These are phyloP conservation scores for Dipsacomyces acuminosporus DNA, from an alignment of 371 early-diverging fungal genomes.

Conservation along the genomic window DNA sequence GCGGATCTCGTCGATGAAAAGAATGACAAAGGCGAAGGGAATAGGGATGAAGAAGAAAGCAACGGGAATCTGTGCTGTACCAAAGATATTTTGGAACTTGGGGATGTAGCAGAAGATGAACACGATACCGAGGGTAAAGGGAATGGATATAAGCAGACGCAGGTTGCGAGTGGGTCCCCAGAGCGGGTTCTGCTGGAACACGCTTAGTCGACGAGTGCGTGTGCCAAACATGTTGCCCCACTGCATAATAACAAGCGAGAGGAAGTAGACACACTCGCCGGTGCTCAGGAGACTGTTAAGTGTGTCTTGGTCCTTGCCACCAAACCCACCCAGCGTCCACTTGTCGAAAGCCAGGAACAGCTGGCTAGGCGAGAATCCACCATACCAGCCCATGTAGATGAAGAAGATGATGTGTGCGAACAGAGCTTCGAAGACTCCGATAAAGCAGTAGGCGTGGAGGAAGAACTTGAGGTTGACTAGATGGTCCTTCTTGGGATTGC, in stretches of 20 bases:
- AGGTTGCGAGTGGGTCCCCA: constrained; percentile 11
- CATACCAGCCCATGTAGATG: constrained; percentile 51
- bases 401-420: constrained; percentile 61
- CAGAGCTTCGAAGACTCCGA: constrained; percentile 58
- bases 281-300: constrained; percentile 49
- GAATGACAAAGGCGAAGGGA: constrained; percentile 48
- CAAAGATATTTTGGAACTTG: constrained; percentile 1
- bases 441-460: constrained; percentile 59
- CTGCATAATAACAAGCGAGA: constrained; percentile 57
- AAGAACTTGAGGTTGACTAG: constrained; percentile 55
- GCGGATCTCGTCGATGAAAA: constrained; percentile 49
- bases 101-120: constrained; percentile 1
- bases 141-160: constrained; percentile 14
- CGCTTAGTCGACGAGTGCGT: constrained; percentile 41
- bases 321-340: constrained; percentile 48
- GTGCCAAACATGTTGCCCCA: constrained; percentile 45
- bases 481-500: constrained; percentile 57
- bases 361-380: constrained; percentile 49
- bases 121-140: constrained; percentile 17
- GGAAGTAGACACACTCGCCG: constrained; percentile 61
- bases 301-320: constrained; percentile 49
- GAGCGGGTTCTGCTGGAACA: constrained; percentile 35
- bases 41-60: constrained; percentile 19
- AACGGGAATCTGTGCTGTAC: neutral
- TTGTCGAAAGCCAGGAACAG: constrained; percentile 56